Base-by-base conservation (phyloP, 2,329 filamentous ascomycete genomes). In the Keithomyces neogunnii region DNA sequence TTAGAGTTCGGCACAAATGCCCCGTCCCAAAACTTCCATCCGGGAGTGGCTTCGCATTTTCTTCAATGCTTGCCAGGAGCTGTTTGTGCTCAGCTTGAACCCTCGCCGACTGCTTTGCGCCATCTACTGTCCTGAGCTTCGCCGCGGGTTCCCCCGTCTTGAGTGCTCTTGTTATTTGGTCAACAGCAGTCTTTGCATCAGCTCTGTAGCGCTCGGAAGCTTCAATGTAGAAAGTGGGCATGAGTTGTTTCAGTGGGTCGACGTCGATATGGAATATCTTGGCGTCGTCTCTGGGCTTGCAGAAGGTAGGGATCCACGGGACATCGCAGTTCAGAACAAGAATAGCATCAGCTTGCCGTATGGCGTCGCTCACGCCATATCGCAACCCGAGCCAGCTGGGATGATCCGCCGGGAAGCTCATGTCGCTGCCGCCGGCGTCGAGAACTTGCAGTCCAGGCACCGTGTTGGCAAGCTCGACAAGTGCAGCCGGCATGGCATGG, bases 241-340 rank as follows among this genome's bases (percentile, higher is more conserved):
- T 89, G 64, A 84, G 77, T 64, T 85, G 81, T 69, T 86, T 86
- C 29, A 85, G 67, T 1, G 82, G 81, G 57, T 86, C 82, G 46
- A 83, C 73, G 57, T 86, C 82, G 43, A 86, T 74, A 59, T 86
- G 82, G 67, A 80, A 84, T 51, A 86, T 69, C 55, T 72, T 73
- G 26, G 77, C 76, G 13, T 75, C 72, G 2, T 70, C 65, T 1
- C 66, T 66, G 0, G 82, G 82, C 56, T 73, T 73, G 66, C 79
- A 82, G 13, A 82, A 81, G 0, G 89, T 93, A n/a, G 85, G 84
- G 51, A 96, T 90, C 89, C 90, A 96, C 0, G 91, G 91, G 0
- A 96, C 89, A 62, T 96, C 91, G 56, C 89, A 95, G 66, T 96
- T 87, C 29, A 95, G 63, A 2, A 96, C 85, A 1, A 96, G 58